phyloP scores from a whole-genome alignment of 768 basidiomycete species.

The Tylopilus cervinicoccineus region DNA sequence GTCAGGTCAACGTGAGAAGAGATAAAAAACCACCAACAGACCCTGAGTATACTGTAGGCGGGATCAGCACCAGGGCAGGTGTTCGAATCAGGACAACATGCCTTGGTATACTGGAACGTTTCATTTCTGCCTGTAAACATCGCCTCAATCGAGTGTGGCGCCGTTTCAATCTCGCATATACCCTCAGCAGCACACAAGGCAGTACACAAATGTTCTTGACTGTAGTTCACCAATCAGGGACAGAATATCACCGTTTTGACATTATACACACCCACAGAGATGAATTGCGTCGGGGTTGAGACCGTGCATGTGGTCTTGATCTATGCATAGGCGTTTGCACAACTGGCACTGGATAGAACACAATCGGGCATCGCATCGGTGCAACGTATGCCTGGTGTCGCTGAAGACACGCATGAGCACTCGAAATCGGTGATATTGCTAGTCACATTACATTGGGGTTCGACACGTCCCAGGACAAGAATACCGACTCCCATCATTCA shows the following conservation, averaged over 20 bases:
- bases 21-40: constrained; percentile 17
- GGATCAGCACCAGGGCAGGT: background rate
- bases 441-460: constrained; percentile 37
- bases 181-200: constrained; percentile 42
- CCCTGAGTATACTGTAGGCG: constrained; percentile 51
- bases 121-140: constrained; percentile 59
- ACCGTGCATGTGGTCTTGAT: constrained; percentile 12
- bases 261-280: constrained; percentile 6
- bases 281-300: background rate
- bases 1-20: background rate
- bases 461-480: constrained; percentile 42
- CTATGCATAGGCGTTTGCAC: constrained; percentile 51
- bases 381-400: constrained; percentile 40
- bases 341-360: constrained; percentile 54
- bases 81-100: constrained; percentile 15
- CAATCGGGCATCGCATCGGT: constrained; percentile 47
- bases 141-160: constrained; percentile 56
- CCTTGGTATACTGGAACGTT: constrained; percentile 65
- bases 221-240: constrained; percentile 17
- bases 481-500: constrained; percentile 31
- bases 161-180: constrained; percentile 55
- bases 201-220: constrained; percentile 49
- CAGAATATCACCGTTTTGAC: background rate
- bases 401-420: constrained; percentile 26
- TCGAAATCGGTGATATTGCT: background rate